These are phyloP conservation scores for Chalciporus piperatus DNA, from an alignment of 768 basidiomycete species.

Conservation along the genomic window DNA sequence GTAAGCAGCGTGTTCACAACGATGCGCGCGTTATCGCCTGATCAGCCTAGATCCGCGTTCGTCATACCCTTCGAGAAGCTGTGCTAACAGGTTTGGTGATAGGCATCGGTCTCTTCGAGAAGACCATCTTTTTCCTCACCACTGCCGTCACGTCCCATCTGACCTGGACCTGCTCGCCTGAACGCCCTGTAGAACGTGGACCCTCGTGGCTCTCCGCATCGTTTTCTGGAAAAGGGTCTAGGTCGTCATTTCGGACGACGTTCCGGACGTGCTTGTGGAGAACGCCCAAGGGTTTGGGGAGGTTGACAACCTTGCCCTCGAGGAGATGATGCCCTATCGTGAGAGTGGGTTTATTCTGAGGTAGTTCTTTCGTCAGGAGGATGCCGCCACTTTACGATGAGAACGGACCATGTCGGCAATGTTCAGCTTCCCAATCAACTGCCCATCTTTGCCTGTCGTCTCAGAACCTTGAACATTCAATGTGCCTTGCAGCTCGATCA, in stretches of 20 bases:
- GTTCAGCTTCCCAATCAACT: slow-evolving; percentile 74
- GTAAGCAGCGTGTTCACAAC: slow-evolving; percentile 17
- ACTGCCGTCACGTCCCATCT: slow-evolving; percentile 67
- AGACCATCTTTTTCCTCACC: slow-evolving; percentile 79
- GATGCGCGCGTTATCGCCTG: slow-evolving; percentile 8
- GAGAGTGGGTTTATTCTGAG: slow-evolving; percentile 74
- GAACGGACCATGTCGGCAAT: slow-evolving; percentile 59
- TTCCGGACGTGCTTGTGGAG: slow-evolving; percentile 39
- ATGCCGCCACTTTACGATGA: neutral
- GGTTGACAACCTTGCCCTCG: slow-evolving; percentile 75
- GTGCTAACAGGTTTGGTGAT: slow-evolving; percentile 38
- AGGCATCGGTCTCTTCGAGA: slow-evolving; percentile 81
- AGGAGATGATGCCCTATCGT: slow-evolving; percentile 86
- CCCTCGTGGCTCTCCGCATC: neutral
- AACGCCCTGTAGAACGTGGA: neutral
- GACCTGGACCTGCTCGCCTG: slow-evolving; percentile 8
- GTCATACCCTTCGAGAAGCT: slow-evolving; percentile 19
- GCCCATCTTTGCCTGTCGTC: slow-evolving; percentile 55
- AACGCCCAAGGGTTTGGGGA: slow-evolving; percentile 82
- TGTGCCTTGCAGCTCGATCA: slow-evolving; percentile 86
- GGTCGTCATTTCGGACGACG: neutral
- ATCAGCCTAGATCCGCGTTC: neutral
- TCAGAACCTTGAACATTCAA: slow-evolving; percentile 63
- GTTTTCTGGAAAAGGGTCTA: neutral
- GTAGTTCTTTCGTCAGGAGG: neutral